These are phyloP conservation scores for Sapria himalayana DNA, from an alignment of 345 rosid genomes.

Conservation along the genomic window DNA sequence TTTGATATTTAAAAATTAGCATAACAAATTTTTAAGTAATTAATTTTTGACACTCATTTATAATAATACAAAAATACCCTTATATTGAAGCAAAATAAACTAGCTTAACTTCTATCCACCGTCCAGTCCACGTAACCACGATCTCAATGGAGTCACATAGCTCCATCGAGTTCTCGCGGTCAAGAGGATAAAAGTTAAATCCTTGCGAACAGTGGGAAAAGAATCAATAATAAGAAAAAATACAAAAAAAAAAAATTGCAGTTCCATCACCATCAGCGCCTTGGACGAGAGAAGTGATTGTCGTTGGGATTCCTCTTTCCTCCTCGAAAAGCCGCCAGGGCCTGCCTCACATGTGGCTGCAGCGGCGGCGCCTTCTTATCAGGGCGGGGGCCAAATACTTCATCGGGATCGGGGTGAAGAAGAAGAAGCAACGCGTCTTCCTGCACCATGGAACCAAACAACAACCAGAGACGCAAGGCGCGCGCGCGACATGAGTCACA, in stretches of 20 bases:
- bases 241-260: background rate
- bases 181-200: too few species aligned
- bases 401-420: constrained; percentile 25
- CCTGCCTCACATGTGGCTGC: constrained; percentile 72
- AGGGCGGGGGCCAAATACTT: constrained; percentile 37
- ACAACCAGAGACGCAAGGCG: background rate
- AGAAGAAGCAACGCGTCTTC: constrained; percentile 64
- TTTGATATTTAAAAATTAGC: too few species aligned
- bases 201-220: too few species aligned
- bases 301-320: constrained; percentile 93
- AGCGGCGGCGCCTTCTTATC: constrained; percentile 44
- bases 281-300: constrained; percentile 68
- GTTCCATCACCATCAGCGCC: constrained; percentile 14
- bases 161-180: too few species aligned
- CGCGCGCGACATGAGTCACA: background rate
- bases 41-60: too few species aligned
- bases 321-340: constrained; percentile 59
- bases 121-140: too few species aligned
- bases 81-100: too few species aligned
- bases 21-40: too few species aligned
- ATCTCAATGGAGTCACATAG: too few species aligned
- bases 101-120: too few species aligned
- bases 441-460: constrained; percentile 11
- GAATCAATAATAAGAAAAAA: background rate
- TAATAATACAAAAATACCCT: too few species aligned